Evolutionary conservation across 192 early-diverging fungal genomes (phyloP).

Genomic region (Physocladia obscura): DNA sequence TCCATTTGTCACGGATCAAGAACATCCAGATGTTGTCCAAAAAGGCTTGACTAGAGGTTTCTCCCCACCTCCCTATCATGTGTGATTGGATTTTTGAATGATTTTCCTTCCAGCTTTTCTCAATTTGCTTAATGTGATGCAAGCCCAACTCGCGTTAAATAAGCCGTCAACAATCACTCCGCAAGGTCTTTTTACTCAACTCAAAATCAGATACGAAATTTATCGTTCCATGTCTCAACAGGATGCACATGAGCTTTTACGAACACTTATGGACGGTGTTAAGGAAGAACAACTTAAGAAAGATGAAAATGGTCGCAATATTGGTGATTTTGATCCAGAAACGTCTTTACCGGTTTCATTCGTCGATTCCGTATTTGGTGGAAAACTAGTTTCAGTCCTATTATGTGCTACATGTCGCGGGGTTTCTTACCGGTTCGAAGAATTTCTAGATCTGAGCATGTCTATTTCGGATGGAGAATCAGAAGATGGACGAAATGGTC

Average conservation of each 20-base stretch:
- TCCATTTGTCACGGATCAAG: neutral
- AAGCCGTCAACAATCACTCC: constrained; percentile 45
- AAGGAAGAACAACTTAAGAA: constrained; percentile 50
- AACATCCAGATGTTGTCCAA: neutral
- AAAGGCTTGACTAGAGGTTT: neutral
- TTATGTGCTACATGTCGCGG: constrained; percentile 66
- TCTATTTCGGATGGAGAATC: constrained; percentile 9
- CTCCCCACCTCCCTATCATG: neutral
- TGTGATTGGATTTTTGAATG: neutral
- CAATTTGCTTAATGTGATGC: constrained; percentile 18
- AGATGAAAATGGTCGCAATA: neutral
- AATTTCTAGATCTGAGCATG: constrained; percentile 65
- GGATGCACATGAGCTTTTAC: constrained; percentile 73
- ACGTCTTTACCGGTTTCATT: constrained; percentile 48
- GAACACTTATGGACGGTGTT: constrained; percentile 63
- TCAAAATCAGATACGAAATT: constrained; percentile 58
- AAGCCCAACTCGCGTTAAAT: neutral
- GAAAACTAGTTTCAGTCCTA: constrained; percentile 62
- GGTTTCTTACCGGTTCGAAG: constrained; percentile 56
- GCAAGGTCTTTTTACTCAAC: constrained; percentile 51
- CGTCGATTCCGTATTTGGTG: constrained; percentile 69
- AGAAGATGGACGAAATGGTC: neutral
- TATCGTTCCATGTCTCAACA: constrained; percentile 65
- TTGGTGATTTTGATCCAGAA: too few species aligned
- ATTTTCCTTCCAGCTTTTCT: constrained; percentile 12